These are phyloP conservation scores for Neoascochyta sp. DNA, from an alignment of 2,329 filamentous ascomycete species.

Conservation along the genomic window DNA sequence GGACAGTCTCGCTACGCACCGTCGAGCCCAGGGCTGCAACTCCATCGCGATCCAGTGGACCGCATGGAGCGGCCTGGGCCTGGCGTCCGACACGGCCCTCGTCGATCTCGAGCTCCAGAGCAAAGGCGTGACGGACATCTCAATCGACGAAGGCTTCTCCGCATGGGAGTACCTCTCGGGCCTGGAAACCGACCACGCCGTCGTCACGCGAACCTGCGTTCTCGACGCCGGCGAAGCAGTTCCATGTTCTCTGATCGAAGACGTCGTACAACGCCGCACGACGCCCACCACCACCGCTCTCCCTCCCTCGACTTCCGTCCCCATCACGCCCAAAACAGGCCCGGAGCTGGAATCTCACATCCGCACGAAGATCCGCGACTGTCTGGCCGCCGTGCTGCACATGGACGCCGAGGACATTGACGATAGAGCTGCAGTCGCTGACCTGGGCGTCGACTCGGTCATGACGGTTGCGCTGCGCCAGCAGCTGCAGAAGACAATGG, in stretches of 20 bases:
- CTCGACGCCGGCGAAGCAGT: constrained; percentile 33
- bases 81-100: constrained; percentile 39
- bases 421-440: constrained; percentile 30
- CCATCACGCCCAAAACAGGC: constrained; percentile 7
- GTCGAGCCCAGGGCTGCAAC: constrained; percentile 39
- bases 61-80: constrained; percentile 42
- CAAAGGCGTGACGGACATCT: constrained; percentile 45
- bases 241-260: constrained; percentile 13
- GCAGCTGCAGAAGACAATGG: constrained; percentile 35
- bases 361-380: constrained; percentile 29
- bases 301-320: background rate
- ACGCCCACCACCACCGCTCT: background rate
- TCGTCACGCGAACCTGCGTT: constrained; percentile 34
- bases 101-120: constrained; percentile 41
- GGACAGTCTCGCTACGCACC: constrained; percentile 23
- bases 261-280: constrained; percentile 13
- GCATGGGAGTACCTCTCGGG: constrained; percentile 42
- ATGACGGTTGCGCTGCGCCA: constrained; percentile 39
- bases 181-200: constrained; percentile 40
- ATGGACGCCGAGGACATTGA: constrained; percentile 36
- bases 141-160: constrained; percentile 41
- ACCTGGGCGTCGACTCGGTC: constrained; percentile 43
- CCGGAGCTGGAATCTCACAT: constrained; percentile 33
- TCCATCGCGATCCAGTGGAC: constrained; percentile 45
- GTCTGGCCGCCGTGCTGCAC: constrained; percentile 36